Evolutionary conservation across 345 rosid genomes (phyloP).

Genomic region (Citrus medica): DNA sequence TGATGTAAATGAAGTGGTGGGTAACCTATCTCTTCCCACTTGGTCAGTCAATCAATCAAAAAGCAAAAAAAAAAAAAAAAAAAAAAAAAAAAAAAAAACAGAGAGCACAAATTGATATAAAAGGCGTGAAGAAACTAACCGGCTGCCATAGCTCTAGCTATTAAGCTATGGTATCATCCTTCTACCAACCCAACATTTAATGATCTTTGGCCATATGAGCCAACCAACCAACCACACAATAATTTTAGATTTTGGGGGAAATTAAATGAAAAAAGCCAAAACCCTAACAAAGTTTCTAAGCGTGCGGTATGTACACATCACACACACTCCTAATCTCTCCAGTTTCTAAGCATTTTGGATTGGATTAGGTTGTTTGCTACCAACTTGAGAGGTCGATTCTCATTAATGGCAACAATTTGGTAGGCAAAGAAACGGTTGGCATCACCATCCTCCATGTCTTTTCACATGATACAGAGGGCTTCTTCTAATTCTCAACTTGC

Average conservation of each 20-base stretch:
- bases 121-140: slow-evolving; percentile 31
- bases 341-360: neutral
- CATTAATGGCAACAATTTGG: neutral
- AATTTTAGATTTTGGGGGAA: neutral
- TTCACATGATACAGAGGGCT: neutral
- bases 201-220: slow-evolving; percentile 16
- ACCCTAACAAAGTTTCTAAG: neutral
- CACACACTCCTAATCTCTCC: neutral
- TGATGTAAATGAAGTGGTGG: slow-evolving; percentile 34
- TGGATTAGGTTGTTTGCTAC: neutral
- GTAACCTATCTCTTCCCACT: slow-evolving; percentile 34
- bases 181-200: slow-evolving; percentile 42
- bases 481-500: neutral
- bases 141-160: neutral
- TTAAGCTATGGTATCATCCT: neutral
- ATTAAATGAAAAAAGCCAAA: neutral
- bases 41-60: neutral
- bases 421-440: neutral
- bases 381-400: slow-evolving; percentile 2
- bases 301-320: neutral
- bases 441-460: neutral
- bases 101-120: neutral
- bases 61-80: neutral
- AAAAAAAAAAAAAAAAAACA: too few species aligned
- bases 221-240: slow-evolving; percentile 15